Conservation (phyloP, 2,329 filamentous ascomycete species). For the Fusarium chuoi region DNA sequence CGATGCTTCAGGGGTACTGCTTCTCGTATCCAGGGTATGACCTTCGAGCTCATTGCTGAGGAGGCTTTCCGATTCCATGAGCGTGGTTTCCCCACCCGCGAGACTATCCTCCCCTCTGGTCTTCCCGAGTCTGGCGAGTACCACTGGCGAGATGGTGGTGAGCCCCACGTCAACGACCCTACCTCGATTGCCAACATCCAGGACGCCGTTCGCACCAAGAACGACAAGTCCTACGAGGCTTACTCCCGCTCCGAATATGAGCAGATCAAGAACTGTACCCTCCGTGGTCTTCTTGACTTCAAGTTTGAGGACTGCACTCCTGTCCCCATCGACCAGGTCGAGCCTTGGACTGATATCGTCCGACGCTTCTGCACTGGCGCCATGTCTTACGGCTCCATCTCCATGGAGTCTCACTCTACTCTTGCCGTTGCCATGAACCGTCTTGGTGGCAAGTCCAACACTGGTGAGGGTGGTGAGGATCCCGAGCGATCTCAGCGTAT, state of each 20-base stretch:
- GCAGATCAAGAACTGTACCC: slow-evolving; percentile 95
- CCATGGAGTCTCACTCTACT: slow-evolving; percentile 97
- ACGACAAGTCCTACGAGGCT: slow-evolving; percentile 97
- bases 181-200: slow-evolving; percentile 96
- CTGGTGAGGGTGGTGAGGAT: slow-evolving; percentile 96
- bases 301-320: slow-evolving; percentile 88
- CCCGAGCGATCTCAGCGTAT: slow-evolving; percentile 87
- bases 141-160: slow-evolving; percentile 96
- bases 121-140: slow-evolving; percentile 95
- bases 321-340: slow-evolving; percentile 94
- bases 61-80: slow-evolving; percentile 96
- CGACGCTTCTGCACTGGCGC: slow-evolving; percentile 96
- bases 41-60: slow-evolving; percentile 91
- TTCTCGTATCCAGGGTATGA: slow-evolving; percentile 92
- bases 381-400: slow-evolving; percentile 99
- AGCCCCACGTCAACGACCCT: slow-evolving; percentile 95
- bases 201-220: slow-evolving; percentile 95
- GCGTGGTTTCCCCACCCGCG: slow-evolving; percentile 85
- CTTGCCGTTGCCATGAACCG: slow-evolving; percentile 97
- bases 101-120: slow-evolving; percentile 80
- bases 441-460: slow-evolving; percentile 96
- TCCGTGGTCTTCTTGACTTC: slow-evolving; percentile 94
- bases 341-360: slow-evolving; percentile 98
- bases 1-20: slow-evolving; percentile 95
- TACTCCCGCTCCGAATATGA: slow-evolving; percentile 95